A percentile compares a stretch with the other conserved stretches of the same genome.
Evolutionary conservation across 192 early-diverging fungal species (phyloP).

Genomic region (Oehlia diaphana): DNA sequence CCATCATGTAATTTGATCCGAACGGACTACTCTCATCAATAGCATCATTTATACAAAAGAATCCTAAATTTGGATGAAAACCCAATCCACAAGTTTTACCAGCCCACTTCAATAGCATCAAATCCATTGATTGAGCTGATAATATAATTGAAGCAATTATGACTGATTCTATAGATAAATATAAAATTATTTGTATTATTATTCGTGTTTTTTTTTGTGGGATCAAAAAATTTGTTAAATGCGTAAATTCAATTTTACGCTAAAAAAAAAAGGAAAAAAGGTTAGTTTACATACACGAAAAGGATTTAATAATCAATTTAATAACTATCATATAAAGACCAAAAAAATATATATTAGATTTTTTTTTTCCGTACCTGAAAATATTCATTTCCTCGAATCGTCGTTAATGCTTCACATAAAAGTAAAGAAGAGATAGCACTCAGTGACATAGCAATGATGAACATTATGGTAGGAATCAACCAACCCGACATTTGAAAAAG

Average conservation of each 20-base stretch:
- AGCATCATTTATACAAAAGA: not conserved
- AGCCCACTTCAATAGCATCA: not conserved
- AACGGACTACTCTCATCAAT: not conserved
- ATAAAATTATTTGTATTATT: not conserved
- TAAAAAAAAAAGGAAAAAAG: not conserved
- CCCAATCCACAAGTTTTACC: not conserved
- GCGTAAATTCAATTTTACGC: not conserved
- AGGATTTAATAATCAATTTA: not conserved
- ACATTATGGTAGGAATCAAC: not conserved
- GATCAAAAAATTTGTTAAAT: conserved; percentile 9
- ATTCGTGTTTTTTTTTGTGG: not conserved
- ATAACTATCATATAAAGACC: too few species aligned
- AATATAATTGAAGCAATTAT: conserved; percentile 4
- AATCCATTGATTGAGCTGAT: not conserved
- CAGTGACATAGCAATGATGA: not conserved
- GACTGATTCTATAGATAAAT: not conserved
- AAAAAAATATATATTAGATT: too few species aligned
- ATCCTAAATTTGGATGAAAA: not conserved
- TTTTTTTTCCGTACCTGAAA: not conserved
- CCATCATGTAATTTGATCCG: not conserved
- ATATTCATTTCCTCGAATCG: not conserved
- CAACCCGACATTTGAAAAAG: not conserved
- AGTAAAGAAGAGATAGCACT: not conserved
- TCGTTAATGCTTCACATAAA: conserved; percentile 3
- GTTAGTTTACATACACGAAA: not conserved